Percentiles rank a stretch among this genome's conserved stretches.
Evolutionary conservation across 495 filamentous ascomycete species (phyloP).

Genomic region (Aspergillus olivimuriae): DNA sequence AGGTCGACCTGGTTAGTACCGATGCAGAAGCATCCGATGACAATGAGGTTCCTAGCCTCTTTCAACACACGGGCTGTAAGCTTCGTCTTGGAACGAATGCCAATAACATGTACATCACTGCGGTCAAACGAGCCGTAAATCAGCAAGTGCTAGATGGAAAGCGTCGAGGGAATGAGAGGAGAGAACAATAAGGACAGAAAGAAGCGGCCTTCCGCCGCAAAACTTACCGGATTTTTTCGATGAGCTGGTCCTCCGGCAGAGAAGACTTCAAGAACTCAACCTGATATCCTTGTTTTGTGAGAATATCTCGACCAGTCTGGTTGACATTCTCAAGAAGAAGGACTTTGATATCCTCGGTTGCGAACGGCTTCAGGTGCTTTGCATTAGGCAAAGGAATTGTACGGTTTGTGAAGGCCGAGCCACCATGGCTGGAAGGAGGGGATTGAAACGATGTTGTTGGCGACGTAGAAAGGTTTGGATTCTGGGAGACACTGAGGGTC

Average conservation of each 20-base stretch:
- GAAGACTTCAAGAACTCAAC: conserved; percentile 88
- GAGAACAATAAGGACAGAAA: too few relatives aligned
- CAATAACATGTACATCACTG: conserved; percentile 96
- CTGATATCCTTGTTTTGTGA: conserved; percentile 85
- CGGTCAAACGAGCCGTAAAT: conserved; percentile 7
- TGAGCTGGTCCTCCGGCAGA: conserved; percentile 84
- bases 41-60: conserved; percentile 89
- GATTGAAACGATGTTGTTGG: conserved; percentile 62
- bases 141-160: too few relatives aligned
- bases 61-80: conserved; percentile 77
- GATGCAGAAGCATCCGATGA: conserved; percentile 98
- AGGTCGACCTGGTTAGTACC: conserved; percentile 98
- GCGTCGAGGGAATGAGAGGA: too few relatives aligned
- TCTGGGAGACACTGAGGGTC: conserved; percentile 42
- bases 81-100: conserved; percentile 97
- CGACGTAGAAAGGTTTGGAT: conserved; percentile 52
- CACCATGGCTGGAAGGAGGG: conserved; percentile 44
- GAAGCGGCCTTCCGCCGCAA: not conserved
- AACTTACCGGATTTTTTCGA: conserved; percentile 88
- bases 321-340: conserved; percentile 95
- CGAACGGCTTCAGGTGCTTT: conserved; percentile 92
- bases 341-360: conserved; percentile 92
- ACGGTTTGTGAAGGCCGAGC: conserved; percentile 24
- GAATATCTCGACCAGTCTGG: conserved; percentile 74
- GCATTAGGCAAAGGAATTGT: conserved; percentile 34